Conservation (phyloP, 73 alveolate species). For the Paramecium tetraurelia region DNA sequence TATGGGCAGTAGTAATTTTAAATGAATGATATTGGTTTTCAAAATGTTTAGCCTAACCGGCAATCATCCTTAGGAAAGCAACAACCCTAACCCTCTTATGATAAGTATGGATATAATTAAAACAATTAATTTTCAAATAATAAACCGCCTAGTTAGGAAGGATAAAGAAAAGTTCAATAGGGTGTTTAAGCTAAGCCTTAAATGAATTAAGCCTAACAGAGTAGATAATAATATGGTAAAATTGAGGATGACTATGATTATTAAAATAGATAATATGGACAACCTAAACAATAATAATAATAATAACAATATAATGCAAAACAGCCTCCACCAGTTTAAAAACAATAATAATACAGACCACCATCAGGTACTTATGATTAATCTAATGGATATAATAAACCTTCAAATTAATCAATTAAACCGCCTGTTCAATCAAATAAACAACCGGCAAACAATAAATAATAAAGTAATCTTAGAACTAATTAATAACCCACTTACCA, state of each 20-base stretch:
- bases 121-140: background rate
- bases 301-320: background rate
- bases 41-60: background rate
- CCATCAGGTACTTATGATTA: background rate
- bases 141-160: constrained; percentile 47
- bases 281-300: background rate
- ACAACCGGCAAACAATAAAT: background rate
- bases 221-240: background rate
- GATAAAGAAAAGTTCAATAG: background rate
- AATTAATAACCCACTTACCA: background rate
- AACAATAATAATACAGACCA: background rate
- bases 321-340: background rate
- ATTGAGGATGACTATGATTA: background rate
- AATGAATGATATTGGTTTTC: background rate
- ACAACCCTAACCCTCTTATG: background rate
- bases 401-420: background rate
- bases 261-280: background rate
- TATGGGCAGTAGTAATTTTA: background rate
- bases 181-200: background rate
- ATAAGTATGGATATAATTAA: constrained; percentile 6
- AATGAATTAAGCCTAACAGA: background rate
- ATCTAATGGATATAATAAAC: background rate
- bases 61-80: background rate
- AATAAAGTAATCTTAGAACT: background rate
- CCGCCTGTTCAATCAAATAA: background rate